Evolutionary conservation across 169 alveolate genomes (phyloP).

Genomic region (Cryptosporidium meleagridis): DNA sequence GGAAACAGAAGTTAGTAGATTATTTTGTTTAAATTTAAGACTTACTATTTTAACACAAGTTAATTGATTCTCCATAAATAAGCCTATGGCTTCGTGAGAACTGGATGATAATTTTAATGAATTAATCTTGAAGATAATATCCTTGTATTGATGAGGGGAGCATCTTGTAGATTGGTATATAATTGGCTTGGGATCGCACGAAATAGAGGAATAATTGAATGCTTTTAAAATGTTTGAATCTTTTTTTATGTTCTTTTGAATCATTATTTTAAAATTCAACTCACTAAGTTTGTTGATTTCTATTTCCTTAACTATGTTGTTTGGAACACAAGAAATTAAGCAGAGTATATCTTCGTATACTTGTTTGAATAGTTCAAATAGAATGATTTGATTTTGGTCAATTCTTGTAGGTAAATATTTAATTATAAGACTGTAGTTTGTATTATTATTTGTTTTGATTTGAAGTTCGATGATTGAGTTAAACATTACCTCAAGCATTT

Average conservation of each 20-base stretch:
- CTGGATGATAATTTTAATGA: constrained; percentile 29
- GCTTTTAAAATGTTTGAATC: neutral
- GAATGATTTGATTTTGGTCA: neutral
- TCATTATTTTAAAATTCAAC: neutral
- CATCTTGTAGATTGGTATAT: neutral
- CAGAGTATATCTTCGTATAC: constrained; percentile 32
- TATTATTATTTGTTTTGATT: neutral
- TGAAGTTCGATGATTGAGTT: neutral
- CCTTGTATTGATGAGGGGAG: neutral
- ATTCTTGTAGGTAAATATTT: neutral
- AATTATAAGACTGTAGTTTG: neutral
- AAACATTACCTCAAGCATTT: constrained; percentile 20
- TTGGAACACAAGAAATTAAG: neutral
- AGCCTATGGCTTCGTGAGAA: neutral
- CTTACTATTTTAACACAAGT: constrained; percentile 44
- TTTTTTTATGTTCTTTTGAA: neutral
- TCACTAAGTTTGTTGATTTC: neutral
- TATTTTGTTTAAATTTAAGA: neutral
- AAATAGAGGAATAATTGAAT: neutral
- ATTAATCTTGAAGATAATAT: constrained; percentile 18
- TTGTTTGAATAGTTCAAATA: constrained; percentile 1
- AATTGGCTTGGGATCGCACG: neutral
- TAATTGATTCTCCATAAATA: neutral
- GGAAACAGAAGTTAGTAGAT: neutral
- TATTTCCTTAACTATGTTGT: neutral